Evolutionary conservation across 495 filamentous ascomycete genomes (phyloP).

Genomic region (Aspergillus wentii): DNA sequence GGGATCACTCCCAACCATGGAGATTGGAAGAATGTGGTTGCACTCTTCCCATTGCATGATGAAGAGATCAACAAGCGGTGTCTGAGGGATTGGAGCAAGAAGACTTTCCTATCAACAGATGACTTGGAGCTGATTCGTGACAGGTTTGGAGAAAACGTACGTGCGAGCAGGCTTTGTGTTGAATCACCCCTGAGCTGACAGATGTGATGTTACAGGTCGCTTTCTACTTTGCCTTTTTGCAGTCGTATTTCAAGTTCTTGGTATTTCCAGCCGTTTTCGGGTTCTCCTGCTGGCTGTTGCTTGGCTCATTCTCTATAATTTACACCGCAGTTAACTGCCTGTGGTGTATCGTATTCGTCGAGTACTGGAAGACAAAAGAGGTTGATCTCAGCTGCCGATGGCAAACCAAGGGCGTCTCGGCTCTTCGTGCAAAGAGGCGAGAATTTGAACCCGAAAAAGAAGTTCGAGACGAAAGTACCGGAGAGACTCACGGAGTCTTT

Average conservation of each 20-base stretch:
- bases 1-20: slow-evolving; percentile 80
- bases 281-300: slow-evolving; percentile 70
- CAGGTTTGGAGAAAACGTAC: slow-evolving; percentile 81
- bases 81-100: slow-evolving; percentile 83
- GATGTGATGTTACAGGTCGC: slow-evolving; percentile 61
- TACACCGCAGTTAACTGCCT: slow-evolving; percentile 79
- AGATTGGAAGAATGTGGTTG: slow-evolving; percentile 79
- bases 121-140: slow-evolving; percentile 85
- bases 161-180: slow-evolving; percentile 2
- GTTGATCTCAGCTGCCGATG: slow-evolving; percentile 85
- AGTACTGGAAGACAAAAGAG: slow-evolving; percentile 96
- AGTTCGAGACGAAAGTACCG: slow-evolving; percentile 74
- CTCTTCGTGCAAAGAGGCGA: slow-evolving; percentile 68
- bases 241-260: slow-evolving; percentile 85
- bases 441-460: slow-evolving; percentile 77
- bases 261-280: slow-evolving; percentile 83
- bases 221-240: slow-evolving; percentile 95
- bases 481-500: slow-evolving; percentile 75
- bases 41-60: slow-evolving; percentile 87
- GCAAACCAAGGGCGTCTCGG: slow-evolving; percentile 84
- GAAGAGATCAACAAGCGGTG: slow-evolving; percentile 81
- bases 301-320: slow-evolving; percentile 78
- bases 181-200: neutral
- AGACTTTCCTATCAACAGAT: slow-evolving; percentile 68
- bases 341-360: slow-evolving; percentile 88